Evolutionary conservation across 768 basidiomycete species (phyloP), one percentile per base, ranked within the genome.

Genomic region (Tylopilus plumbeoviolaceoides): DNA sequence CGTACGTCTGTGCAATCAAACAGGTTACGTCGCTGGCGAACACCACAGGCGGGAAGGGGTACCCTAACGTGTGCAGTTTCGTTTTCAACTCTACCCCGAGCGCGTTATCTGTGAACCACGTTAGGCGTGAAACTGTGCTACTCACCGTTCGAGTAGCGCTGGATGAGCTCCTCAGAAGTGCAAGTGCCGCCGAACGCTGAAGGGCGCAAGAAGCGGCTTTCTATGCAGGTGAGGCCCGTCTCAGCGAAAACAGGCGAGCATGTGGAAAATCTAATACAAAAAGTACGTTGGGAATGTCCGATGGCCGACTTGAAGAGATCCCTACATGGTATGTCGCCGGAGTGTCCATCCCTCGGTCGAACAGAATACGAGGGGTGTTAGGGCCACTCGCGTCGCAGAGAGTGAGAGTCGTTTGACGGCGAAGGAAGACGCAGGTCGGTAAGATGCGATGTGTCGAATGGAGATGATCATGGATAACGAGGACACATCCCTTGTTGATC

Each of bases 1-100:
- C 78, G 64, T 85, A 89, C 20, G 79, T 73, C 63, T 89, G 83
- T 8, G 82, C n/a, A 18, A 18, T 38, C 38, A 38, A 18, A 38
- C 7, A 75, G 10, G 7, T 73, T 23, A 23, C 23, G 27, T 28
- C 72, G n/a, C 75, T 74, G 2, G 82, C 77, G 55, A 84, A 70
- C 35, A 85, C 70, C 28, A 83, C 36, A 7, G 36, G 36, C 8
- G n/a, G n/a, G n/a, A 38, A 84, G 9, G 81, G 76, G 36, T 76
- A 74, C 5, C 63, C 67, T 15, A 76, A 69, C 8, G 73, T 62
- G 18, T 72, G 72, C 46, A 83, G 68, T 31, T 36, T 18, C n/a
- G 38, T 15, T 38, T 12, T 38, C 38, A 38, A 18, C 38, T 38
- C 38, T 38, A 9, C 38, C 38, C 3, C 38, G n/a, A 4, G n/a